phyloP scores from a whole-genome alignment of 305 asterid species.

The Fraxinus sp. region DNA sequence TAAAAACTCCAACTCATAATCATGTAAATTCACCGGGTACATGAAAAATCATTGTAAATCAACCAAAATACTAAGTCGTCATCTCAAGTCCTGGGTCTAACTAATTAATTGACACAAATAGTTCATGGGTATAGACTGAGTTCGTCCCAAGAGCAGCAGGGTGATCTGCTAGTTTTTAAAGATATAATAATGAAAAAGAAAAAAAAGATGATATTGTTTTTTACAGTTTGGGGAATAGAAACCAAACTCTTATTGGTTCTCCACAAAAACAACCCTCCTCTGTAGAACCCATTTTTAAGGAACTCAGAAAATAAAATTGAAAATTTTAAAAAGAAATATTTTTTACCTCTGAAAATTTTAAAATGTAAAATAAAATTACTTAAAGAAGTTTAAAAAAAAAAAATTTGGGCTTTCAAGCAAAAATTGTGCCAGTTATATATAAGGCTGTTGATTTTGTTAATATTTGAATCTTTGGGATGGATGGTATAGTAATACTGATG shows the following conservation, averaged over 20 bases:
- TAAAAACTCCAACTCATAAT: conserved; percentile 1
- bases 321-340: neutral
- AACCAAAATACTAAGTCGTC: neutral
- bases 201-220: neutral
- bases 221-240: neutral
- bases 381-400: neutral
- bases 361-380: neutral
- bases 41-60: neutral
- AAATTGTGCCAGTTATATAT: neutral
- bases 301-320: neutral
- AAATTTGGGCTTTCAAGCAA: neutral
- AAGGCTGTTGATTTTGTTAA: neutral
- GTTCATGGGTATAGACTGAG: neutral
- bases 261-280: neutral
- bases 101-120: neutral
- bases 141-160: neutral
- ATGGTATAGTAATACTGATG: neutral
- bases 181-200: neutral
- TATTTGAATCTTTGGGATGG: neutral
- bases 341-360: neutral
- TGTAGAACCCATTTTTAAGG: neutral
- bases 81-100: neutral
- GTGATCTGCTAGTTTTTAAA: neutral
- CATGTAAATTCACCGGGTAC: neutral
- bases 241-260: neutral